phyloP scores from a whole-genome alignment of 2,329 filamentous ascomycete species.

The Didymella segeticola region DNA sequence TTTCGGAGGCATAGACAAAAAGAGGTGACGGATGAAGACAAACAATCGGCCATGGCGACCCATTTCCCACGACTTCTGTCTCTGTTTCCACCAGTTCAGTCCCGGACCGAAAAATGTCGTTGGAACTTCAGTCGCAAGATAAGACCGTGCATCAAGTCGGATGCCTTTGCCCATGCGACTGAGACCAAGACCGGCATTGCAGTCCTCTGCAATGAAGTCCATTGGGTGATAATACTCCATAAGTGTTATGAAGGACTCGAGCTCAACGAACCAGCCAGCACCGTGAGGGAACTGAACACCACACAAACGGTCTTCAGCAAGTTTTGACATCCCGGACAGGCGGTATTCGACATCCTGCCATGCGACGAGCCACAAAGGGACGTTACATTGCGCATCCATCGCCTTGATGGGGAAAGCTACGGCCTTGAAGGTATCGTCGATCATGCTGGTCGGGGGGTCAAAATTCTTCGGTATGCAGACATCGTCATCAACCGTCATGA shows the following conservation, averaged over 20 bases:
- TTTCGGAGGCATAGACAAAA: constrained; percentile 15
- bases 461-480: constrained; percentile 25
- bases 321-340: constrained; percentile 19
- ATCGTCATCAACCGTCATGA: constrained; percentile 28
- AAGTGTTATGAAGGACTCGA: constrained; percentile 20
- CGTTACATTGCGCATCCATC: constrained; percentile 16
- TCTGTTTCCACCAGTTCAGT: constrained; percentile 26
- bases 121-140: constrained; percentile 23
- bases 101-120: constrained; percentile 22
- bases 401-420: constrained; percentile 24
- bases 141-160: constrained; percentile 15
- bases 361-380: constrained; percentile 22
- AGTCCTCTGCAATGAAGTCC: constrained; percentile 26
- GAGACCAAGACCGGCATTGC: constrained; percentile 17
- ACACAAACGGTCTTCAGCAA: constrained; percentile 19
- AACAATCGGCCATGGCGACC: constrained; percentile 24
- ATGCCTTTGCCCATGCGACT: constrained; percentile 22
- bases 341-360: constrained; percentile 25
- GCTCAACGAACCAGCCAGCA: constrained; percentile 24
- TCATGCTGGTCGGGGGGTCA: constrained; percentile 17
- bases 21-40: constrained; percentile 16
- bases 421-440: constrained; percentile 20
- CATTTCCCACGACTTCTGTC: constrained; percentile 26
- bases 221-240: constrained; percentile 22
- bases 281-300: constrained; percentile 23